Evolutionary conservation across 2,329 filamentous ascomycete genomes (phyloP).

Genomic region (Epicoccum sorghinum): DNA sequence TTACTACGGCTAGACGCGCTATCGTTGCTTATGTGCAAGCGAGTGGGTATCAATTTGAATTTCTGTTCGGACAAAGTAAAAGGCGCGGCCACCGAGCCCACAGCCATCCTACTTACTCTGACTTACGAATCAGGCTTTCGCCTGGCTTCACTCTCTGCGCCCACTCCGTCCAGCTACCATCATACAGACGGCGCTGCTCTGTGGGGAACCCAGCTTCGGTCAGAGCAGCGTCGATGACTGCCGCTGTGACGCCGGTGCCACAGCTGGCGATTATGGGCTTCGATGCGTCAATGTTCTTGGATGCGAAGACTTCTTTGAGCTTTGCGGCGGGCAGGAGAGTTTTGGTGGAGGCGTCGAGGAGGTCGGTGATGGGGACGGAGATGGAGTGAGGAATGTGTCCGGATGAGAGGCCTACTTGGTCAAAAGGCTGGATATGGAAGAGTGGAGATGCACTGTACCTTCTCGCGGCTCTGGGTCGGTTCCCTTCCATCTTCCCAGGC

Average conservation of each 20-base stretch:
- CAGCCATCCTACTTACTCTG: constrained; percentile 10
- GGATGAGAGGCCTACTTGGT: constrained; percentile 65
- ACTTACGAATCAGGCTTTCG: constrained; percentile 68
- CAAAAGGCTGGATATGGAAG: constrained; percentile 1
- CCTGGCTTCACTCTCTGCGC: constrained; percentile 67
- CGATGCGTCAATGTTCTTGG: constrained; percentile 77
- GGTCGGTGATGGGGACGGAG: constrained; percentile 77
- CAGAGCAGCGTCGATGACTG: constrained; percentile 86
- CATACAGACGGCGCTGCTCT: constrained; percentile 78
- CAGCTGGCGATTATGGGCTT: constrained; percentile 88
- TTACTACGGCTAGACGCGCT: not conserved
- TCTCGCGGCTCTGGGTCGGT: constrained; percentile 84
- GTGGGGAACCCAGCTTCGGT: constrained; percentile 77
- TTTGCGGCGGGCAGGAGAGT: constrained; percentile 74
- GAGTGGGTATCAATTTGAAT: constrained; percentile 15
- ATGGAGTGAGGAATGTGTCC: constrained; percentile 91
- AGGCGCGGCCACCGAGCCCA: not conserved
- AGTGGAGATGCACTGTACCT: constrained; percentile 51
- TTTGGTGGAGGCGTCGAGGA: constrained; percentile 85
- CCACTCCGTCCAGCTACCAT: constrained; percentile 97
- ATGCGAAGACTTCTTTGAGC: constrained; percentile 75
- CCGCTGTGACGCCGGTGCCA: constrained; percentile 92
- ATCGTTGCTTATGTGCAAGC: not conserved
- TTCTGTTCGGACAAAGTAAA: not conserved
- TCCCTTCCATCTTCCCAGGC: constrained; percentile 79